Evolutionary conservation across 2,329 filamentous ascomycete genomes (phyloP).

Genomic region (Trichoderma sp.): DNA sequence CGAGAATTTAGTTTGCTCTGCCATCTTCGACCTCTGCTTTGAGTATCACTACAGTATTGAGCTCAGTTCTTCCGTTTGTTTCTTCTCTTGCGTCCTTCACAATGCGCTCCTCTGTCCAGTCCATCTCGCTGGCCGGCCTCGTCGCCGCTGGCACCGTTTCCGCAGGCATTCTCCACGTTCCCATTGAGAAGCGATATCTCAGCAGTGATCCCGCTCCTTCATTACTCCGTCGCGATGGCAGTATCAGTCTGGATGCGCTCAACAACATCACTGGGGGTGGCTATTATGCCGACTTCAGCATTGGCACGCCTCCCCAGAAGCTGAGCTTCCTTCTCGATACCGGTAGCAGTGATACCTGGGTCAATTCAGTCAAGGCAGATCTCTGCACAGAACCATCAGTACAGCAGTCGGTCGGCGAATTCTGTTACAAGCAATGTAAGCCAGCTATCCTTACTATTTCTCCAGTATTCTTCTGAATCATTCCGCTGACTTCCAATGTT

Average conservation of each 20-base stretch:
- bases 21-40: not conserved
- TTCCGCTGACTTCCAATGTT: not conserved
- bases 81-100: not conserved
- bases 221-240: slow-evolving; percentile 30
- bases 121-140: slow-evolving; percentile 20
- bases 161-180: slow-evolving; percentile 27
- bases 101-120: slow-evolving; percentile 9
- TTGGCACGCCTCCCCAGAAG: slow-evolving; percentile 58
- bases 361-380: slow-evolving; percentile 55
- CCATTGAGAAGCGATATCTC: slow-evolving; percentile 22
- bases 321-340: slow-evolving; percentile 59
- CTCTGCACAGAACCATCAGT: slow-evolving; percentile 51
- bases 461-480: not conserved
- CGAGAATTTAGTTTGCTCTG: not conserved
- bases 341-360: slow-evolving; percentile 63
- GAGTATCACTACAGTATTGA: not conserved
- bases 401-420: slow-evolving; percentile 38
- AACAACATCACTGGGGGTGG: slow-evolving; percentile 56
- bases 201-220: slow-evolving; percentile 1
- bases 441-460: not conserved
- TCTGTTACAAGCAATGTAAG: slow-evolving; percentile 29
- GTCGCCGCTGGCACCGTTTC: slow-evolving; percentile 19
- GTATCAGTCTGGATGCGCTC: slow-evolving; percentile 38
- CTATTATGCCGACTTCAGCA: slow-evolving; percentile 56
- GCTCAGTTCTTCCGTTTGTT: not conserved